phyloP scores from a whole-genome alignment of 2,329 filamentous ascomycete genomes.

The Dryadomyces quercus-mongolicae region DNA sequence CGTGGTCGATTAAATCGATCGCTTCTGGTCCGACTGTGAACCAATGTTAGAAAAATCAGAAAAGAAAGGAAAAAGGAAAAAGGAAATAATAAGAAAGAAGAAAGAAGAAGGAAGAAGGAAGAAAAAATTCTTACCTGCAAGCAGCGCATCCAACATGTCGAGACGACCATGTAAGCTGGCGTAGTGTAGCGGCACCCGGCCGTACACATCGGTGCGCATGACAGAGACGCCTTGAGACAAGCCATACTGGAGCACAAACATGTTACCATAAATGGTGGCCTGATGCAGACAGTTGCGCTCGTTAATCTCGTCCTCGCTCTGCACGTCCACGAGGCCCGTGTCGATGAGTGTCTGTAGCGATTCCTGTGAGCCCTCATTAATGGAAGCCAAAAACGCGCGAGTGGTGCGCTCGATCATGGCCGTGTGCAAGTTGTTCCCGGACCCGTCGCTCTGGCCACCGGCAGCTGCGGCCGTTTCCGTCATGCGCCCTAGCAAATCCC shows the following conservation, averaged over 20 bases:
- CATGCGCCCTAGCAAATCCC: constrained; percentile 72
- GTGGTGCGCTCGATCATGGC: constrained; percentile 66
- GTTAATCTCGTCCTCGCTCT: constrained; percentile 94
- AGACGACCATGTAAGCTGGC: constrained; percentile 88
- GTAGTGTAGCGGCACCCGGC: constrained; percentile 86
- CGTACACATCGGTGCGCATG: constrained; percentile 80
- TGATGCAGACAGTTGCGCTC: constrained; percentile 94
- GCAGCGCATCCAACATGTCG: constrained; percentile 65
- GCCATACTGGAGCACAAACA: constrained; percentile 63
- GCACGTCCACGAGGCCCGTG: constrained; percentile 75
- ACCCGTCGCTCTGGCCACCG: constrained; percentile 27
- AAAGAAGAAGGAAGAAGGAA: background rate
- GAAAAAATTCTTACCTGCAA: constrained; percentile 39
- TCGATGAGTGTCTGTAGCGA: constrained; percentile 66
- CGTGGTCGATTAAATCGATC: constrained; percentile 81
- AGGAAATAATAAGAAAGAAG: background rate
- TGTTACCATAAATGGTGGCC: constrained; percentile 85
- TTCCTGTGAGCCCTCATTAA: constrained; percentile 70
- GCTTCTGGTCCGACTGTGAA: constrained; percentile 59
- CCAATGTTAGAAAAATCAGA: background rate
- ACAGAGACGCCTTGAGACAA: constrained; percentile 67
- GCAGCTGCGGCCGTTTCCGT: constrained; percentile 37
- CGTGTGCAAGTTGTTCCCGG: constrained; percentile 30
- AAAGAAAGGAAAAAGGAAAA: background rate
- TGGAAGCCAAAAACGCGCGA: constrained; percentile 77